Evolutionary conservation across 225 moss, liverwort and hornwort species (phyloP).

Genomic region (Rhytidiadelphus loreus): DNA sequence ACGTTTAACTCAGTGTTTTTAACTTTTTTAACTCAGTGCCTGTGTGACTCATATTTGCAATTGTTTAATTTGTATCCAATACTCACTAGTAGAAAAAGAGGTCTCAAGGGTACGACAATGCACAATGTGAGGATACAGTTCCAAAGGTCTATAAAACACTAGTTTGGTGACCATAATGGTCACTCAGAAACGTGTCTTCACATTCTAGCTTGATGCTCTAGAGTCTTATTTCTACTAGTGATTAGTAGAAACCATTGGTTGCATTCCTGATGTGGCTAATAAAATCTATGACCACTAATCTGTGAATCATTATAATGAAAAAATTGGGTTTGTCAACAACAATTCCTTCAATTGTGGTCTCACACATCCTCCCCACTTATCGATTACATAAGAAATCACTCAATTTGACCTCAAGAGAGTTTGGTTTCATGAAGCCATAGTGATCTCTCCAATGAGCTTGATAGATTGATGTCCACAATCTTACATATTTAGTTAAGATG

Average conservation of each 20-base stretch:
- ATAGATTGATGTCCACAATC: background rate
- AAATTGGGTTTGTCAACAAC: too few species aligned
- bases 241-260: background rate
- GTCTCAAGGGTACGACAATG: background rate
- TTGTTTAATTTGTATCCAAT: background rate
- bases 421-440: background rate
- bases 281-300: background rate
- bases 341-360: background rate
- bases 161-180: background rate
- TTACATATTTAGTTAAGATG: background rate
- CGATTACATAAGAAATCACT: background rate
- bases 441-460: background rate
- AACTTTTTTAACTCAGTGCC: background rate
- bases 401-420: background rate
- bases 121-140: background rate
- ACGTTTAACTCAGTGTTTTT: background rate
- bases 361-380: background rate
- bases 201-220: background rate
- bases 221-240: background rate
- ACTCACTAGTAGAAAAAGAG: background rate
- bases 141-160: background rate
- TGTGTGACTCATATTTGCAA: background rate
- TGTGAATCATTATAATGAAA: background rate
- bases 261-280: background rate
- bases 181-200: background rate